Percentiles rank a stretch among this genome's conserved stretches.
Evolutionary conservation across 768 basidiomycete species (phyloP).

Genomic region (Tubosaeta brunneosetosa): DNA sequence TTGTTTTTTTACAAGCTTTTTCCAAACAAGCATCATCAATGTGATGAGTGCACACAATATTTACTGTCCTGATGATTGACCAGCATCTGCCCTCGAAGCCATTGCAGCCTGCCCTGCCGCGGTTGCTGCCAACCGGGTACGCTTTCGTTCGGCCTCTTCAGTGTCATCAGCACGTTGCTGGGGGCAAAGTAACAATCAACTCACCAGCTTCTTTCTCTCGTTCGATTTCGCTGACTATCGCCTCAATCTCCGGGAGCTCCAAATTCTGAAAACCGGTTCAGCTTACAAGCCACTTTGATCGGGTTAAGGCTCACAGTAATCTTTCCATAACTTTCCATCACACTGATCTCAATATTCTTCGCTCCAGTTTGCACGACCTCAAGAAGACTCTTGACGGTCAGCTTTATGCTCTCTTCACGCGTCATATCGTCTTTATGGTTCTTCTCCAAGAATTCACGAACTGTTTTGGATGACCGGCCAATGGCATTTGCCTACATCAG

Average conservation of each 20-base stretch:
- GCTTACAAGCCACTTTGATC: not conserved
- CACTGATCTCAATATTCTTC: constrained; percentile 98
- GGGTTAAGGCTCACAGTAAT: constrained; percentile 58
- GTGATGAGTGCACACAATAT: constrained; percentile 3
- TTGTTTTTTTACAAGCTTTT: constrained; percentile 25
- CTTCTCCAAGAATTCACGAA: constrained; percentile 97
- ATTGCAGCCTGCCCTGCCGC: constrained; percentile 90
- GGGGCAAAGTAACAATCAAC: constrained; percentile 17
- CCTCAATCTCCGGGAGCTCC: constrained; percentile 82
- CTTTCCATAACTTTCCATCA: constrained; percentile 94
- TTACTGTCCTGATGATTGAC: constrained; percentile 36
- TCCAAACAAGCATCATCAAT: constrained; percentile 19
- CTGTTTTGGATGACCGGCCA: constrained; percentile 96
- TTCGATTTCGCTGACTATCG: constrained; percentile 89
- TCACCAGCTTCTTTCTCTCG: constrained; percentile 93
- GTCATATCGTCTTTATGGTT: constrained; percentile 90
- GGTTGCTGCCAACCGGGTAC: constrained; percentile 84
- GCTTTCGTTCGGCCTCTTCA: constrained; percentile 92
- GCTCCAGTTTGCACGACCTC: constrained; percentile 99
- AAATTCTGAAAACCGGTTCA: constrained; percentile 56
- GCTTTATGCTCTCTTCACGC: constrained; percentile 86
- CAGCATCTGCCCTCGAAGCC: constrained; percentile 49
- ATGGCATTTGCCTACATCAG: constrained; percentile 84
- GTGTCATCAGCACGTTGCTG: constrained; percentile 1
- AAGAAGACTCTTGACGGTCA: constrained; percentile 91